These are phyloP conservation scores for Pyrrhoderma lamaoense DNA, from an alignment of 1,284 basidiomycete genomes.

Conservation along the genomic window DNA sequence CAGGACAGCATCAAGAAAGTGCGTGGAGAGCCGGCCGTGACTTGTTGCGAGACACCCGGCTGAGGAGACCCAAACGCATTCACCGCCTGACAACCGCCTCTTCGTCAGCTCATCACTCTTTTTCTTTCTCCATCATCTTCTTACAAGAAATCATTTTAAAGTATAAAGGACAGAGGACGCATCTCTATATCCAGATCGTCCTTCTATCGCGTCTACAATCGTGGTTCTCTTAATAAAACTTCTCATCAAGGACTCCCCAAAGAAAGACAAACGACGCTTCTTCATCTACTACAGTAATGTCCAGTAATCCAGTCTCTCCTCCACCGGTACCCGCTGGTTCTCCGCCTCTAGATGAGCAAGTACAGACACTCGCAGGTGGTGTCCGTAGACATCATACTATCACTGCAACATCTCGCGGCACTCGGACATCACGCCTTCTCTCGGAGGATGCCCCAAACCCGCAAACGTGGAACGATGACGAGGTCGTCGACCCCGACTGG, in stretches of 20 bases:
- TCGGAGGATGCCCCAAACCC: constrained; percentile 53
- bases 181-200: too few relatives aligned
- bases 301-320: constrained; percentile 16
- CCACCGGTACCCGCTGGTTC: constrained; percentile 29
- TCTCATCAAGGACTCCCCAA: too few relatives aligned
- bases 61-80: constrained; percentile 4
- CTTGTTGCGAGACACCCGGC: constrained; percentile 1
- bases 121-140: not conserved
- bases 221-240: too few relatives aligned
- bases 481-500: constrained; percentile 72
- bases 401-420: constrained; percentile 61
- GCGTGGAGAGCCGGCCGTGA: too few relatives aligned
- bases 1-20: too few relatives aligned
- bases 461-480: constrained; percentile 64
- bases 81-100: constrained; percentile 15
- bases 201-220: too few relatives aligned
- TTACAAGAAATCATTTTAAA: not conserved
- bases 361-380: constrained; percentile 23
- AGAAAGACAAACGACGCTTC: too few relatives aligned
- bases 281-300: constrained; percentile 5
- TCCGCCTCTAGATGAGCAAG: constrained; percentile 14
- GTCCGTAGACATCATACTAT: constrained; percentile 78
- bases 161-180: too few relatives aligned
- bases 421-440: constrained; percentile 51
- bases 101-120: not conserved